A percentile compares a stretch with the other conserved stretches of the same genome.
These are phyloP conservation scores for Mitragyna speciosa DNA, from an alignment of 257 asterid genomes.

Conservation along the genomic window DNA sequence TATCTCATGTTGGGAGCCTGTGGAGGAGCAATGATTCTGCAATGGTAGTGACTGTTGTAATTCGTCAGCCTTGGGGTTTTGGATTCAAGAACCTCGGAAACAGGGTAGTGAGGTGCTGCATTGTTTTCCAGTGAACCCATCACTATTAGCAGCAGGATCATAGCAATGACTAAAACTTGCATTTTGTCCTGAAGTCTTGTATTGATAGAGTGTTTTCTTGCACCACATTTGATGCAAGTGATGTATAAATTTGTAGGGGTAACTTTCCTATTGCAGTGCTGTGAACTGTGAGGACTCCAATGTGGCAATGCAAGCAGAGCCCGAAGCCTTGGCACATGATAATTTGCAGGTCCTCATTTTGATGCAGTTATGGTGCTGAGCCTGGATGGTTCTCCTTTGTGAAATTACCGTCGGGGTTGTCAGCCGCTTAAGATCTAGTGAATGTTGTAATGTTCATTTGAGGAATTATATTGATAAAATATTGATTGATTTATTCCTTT, in stretches of 20 bases:
- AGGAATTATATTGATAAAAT: not conserved
- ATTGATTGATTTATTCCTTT: not conserved
- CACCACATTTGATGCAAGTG: not conserved
- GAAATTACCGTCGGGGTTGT: not conserved
- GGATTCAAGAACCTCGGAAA: not conserved
- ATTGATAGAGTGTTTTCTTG: not conserved
- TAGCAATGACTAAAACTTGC: not conserved
- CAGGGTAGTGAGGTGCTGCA: not conserved
- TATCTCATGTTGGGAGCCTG: conserved; percentile 30
- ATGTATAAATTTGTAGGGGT: not conserved
- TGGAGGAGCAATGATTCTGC: not conserved
- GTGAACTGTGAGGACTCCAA: not conserved
- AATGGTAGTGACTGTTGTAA: not conserved
- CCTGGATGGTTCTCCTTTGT: not conserved
- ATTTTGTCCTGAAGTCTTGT: no score
- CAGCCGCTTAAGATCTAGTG: not conserved
- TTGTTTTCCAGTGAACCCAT: not conserved
- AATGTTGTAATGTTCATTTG: not conserved
- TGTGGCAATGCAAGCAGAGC: not conserved
- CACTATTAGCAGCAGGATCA: not conserved
- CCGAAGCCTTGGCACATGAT: not conserved
- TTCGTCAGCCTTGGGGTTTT: not conserved
- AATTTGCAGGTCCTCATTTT: not conserved
- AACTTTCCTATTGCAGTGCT: no score
- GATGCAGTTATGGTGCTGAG: conserved; percentile 9